Base-by-base conservation (phyloP, 441 rosid genomes). In the Eruca vesicaria region DNA sequence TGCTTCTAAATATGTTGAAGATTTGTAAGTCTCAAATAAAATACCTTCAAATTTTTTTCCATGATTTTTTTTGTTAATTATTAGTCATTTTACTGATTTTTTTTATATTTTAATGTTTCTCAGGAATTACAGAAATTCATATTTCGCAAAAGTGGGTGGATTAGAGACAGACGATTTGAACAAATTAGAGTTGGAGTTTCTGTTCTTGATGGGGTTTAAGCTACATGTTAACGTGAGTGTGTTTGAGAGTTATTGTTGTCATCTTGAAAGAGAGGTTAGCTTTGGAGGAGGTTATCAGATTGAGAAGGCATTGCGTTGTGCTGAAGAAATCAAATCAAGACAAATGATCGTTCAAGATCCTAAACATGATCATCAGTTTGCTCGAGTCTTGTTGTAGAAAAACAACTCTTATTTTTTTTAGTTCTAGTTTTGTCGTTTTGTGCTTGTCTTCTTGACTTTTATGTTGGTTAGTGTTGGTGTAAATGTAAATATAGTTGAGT, bases 1-100 rank as follows among this genome's bases (percentile, higher is more conserved):
- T 65, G 94, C 98, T 63, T 90, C 98, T 31, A 94, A 94, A 72
- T 92, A 89, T 62, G 95, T 88, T 3, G 97, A 94, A 71, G 97
- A 94, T 82, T 82, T 90, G 98, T 92, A 74, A 89, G 97, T 82
- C 62, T 0, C 9, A 33, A 41, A 16, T 15, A 16, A n/a, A n/a
- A n/a, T n/a, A n/a, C n/a, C n/a, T n/a, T n/a, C n/a, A n/a, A n/a
- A n/a, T n/a, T 9, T 52, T 18, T 35, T 48, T 48, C 20, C 55
- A 48, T 45, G 9, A 3, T 52, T 52, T 52, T 52, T 7, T 18
- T 70, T 58, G 58, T 59, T 31, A 32, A 31, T 8, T 29, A 31
- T 8, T 29, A 59, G 15, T 45, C 14, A 1, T 33, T 4, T 71
- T 52, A 31, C 63, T 72, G 9, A 63, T 53, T 71, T 14, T 16